Base-by-base conservation (phyloP, 352 stramenopile species). In the Saprolegnia diclina region DNA sequence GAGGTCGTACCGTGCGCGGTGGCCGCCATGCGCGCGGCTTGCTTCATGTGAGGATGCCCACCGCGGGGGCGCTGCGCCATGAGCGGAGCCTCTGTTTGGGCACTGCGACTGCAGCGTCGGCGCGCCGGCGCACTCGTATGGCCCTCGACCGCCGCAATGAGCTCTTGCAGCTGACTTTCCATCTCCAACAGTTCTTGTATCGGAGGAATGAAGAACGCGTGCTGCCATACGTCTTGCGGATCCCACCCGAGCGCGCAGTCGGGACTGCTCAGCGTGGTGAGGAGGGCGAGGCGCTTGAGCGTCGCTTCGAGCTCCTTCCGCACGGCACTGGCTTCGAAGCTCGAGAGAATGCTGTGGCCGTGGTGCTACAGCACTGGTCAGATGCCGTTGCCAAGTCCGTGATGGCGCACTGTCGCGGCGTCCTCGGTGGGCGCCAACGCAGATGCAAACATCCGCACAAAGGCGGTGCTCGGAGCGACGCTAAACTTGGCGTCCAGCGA, bases 131-230 rank as follows among this genome's bases (percentile, higher is more conserved):
- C 29, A 4, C 14, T 32, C 7, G 37, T 18, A 4, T 50, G 71
- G 1, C 72, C 59, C 59, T 87, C 79, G 21, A 87, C 77, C 2
- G 73, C 57, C 1, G 42, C 38, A 59, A 75, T 76, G 13, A 87
- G 64, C 4, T 72, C 59, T 35, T 76, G 71, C 0, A 87, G 67
- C 29, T 82, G 73, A 6, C 71, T 44, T 37, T 80, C 76, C 24
- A 87, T 63, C 35, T 87, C 79, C 7, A 85, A 64, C 46, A 85
- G 76, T 69, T 87, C 79, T 14, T 75, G 71, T 5, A 35, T 21
- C 5, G 76, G 73, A 5, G 79, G 79, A 24, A 87, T 81, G 71
- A 87, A 87, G 13, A 87, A 76, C 24, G 79, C 79, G 74, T 83
- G 77, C 44, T 87, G 77, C 79, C 79, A 87, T 14, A 87, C 65